phyloP scores from a whole-genome alignment of 345 rosid species.

The Draba incana region DNA sequence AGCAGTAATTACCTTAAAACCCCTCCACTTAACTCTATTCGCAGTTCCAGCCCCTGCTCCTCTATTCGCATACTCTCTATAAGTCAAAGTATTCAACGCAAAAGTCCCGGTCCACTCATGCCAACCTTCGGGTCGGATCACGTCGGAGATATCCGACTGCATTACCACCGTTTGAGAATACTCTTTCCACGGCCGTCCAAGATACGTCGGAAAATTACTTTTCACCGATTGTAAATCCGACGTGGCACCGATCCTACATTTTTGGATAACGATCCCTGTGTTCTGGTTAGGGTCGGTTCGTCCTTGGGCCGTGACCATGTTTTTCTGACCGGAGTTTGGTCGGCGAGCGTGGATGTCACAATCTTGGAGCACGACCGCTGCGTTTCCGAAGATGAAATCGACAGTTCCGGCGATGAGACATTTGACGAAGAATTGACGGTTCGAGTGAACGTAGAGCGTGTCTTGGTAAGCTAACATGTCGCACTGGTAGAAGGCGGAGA shows the following conservation, averaged over 20 bases:
- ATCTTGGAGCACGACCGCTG: conserved; percentile 60
- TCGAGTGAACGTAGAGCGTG: conserved; percentile 70
- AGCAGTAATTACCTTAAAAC: conserved; percentile 58
- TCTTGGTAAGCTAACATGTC: conserved; percentile 81
- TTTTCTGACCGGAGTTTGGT: conserved; percentile 84
- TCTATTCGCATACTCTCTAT: conserved; percentile 68
- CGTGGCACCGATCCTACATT: conserved; percentile 77
- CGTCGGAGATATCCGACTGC: conserved; percentile 67
- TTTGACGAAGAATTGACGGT: conserved; percentile 71
- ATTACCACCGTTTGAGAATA: conserved; percentile 85
- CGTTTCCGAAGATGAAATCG: conserved; percentile 84
- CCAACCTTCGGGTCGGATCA: conserved; percentile 79
- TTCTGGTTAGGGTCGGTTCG: conserved; percentile 82
- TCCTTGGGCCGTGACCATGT: conserved; percentile 97
- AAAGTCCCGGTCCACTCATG: conserved; percentile 74
- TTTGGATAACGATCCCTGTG: conserved; percentile 94
- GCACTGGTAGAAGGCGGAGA: conserved; percentile 78
- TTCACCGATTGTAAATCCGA: conserved; percentile 57
- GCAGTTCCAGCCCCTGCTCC: conserved; percentile 83
- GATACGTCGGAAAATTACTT: conserved; percentile 68
- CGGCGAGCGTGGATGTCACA: conserved; percentile 93
- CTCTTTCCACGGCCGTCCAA: conserved; percentile 93
- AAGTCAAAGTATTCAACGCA: conserved; percentile 65
- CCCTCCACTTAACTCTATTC: conserved; percentile 71
- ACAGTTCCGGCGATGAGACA: conserved; percentile 77